These are phyloP conservation scores for Pluteus cervinus DNA, from an alignment of 768 basidiomycete genomes.

Conservation along the genomic window DNA sequence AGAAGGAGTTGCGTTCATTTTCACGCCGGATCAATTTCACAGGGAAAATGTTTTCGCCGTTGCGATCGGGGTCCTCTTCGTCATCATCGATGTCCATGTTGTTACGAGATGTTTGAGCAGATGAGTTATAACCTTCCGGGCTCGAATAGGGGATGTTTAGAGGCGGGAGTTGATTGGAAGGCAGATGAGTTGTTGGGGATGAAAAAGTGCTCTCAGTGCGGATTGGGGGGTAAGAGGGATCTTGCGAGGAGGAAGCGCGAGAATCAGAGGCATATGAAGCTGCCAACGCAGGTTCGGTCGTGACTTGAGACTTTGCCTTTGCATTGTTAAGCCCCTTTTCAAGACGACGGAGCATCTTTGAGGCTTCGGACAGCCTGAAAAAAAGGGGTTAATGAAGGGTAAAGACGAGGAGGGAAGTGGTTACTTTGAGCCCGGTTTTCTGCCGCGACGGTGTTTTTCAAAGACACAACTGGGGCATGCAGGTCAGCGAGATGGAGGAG, in stretches of 20 bases:
- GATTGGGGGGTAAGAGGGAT: slow-evolving; percentile 21
- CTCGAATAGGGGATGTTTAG: slow-evolving; percentile 35
- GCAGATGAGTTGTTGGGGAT: slow-evolving; percentile 30
- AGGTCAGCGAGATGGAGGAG: slow-evolving; percentile 12
- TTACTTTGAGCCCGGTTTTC: slow-evolving; percentile 88
- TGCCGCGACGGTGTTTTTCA: slow-evolving; percentile 84
- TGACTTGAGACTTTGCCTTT: slow-evolving; percentile 66
- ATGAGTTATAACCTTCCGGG: slow-evolving; percentile 28
- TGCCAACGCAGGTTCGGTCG: slow-evolving; percentile 26
- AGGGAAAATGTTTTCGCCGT: slow-evolving; percentile 63
- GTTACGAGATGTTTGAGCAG: slow-evolving; percentile 30
- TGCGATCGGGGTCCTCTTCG: slow-evolving; percentile 59
- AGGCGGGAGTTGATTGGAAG: slow-evolving; percentile 42
- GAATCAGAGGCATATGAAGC: slow-evolving; percentile 28
- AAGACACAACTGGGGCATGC: slow-evolving; percentile 63
- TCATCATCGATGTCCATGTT: slow-evolving; percentile 54
- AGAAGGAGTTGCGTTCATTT: slow-evolving; percentile 70
- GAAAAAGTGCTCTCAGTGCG: slow-evolving; percentile 27
- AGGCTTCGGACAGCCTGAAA: slow-evolving; percentile 75
- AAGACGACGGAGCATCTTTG: slow-evolving; percentile 81
- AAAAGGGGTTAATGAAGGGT: slow-evolving; percentile 9
- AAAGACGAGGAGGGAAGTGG: slow-evolving; percentile 14
- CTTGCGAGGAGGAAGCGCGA: slow-evolving; percentile 20
- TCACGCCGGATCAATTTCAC: slow-evolving; percentile 70
- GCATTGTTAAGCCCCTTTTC: slow-evolving; percentile 79